phyloP scores from a whole-genome alignment of 257 asterid genomes.

The Lantana camara region DNA sequence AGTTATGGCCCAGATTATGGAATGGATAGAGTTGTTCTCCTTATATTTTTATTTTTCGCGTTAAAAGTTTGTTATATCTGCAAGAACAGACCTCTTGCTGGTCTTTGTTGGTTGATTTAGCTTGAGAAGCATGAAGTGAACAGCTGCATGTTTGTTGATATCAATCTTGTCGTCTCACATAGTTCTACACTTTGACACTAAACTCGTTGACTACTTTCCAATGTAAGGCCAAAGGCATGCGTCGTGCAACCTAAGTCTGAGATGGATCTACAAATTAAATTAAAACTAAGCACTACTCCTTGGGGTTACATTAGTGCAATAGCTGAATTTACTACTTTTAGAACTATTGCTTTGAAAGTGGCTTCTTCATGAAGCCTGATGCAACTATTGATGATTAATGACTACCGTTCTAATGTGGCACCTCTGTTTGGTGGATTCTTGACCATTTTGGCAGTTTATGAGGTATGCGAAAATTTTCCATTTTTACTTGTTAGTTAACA shows the following conservation, averaged over 20 bases:
- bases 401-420: conserved; percentile 59
- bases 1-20: neutral
- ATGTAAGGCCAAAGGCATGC: conserved; percentile 81
- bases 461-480: conserved; percentile 46
- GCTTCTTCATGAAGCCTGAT: conserved; percentile 81
- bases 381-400: conserved; percentile 78
- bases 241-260: conserved; percentile 92
- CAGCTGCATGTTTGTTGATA: neutral
- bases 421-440: conserved; percentile 95
- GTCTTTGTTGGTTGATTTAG: neutral
- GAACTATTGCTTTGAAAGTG: conserved; percentile 86
- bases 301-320: conserved; percentile 83
- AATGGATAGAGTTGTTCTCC: neutral
- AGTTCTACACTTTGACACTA: neutral
- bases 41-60: neutral
- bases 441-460: conserved; percentile 83
- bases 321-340: conserved; percentile 73
- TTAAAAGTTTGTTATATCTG: neutral
- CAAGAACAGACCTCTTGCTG: neutral
- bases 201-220: conserved; percentile 7
- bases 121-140: neutral
- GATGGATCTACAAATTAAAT: conserved; percentile 83
- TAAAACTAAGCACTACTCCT: conserved; percentile 65
- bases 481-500: neutral
- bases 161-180: neutral